Percentiles rank a stretch among this genome's conserved stretches.
Conservation (phyloP, 805 yeast species). For the Kockiozyma suomiensis region DNA sequence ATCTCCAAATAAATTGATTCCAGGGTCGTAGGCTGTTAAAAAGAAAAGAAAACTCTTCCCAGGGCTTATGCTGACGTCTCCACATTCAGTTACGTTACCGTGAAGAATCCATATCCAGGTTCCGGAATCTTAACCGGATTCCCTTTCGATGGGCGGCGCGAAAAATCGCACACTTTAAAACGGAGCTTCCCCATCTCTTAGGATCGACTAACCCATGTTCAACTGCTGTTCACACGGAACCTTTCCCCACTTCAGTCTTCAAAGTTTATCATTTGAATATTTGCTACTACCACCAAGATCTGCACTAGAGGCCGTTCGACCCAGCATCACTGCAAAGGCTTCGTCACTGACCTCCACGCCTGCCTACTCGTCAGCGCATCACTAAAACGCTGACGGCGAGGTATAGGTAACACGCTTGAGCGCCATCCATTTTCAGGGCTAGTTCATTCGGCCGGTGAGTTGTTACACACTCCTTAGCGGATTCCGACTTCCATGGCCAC, state of each 20-base stretch:
- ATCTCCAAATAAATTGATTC: conserved; percentile 49
- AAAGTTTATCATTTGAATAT: conserved; percentile 48
- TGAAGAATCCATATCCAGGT: conserved; percentile 49
- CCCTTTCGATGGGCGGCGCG: conserved; percentile 48
- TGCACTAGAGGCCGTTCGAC: conserved; percentile 49
- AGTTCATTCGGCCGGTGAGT: conserved; percentile 52
- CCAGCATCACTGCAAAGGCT: conserved; percentile 49
- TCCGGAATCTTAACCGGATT: conserved; percentile 51
- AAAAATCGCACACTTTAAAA: conserved; percentile 42
- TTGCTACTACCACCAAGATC: conserved; percentile 51
- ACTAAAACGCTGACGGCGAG: conserved; percentile 46
- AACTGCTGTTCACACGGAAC: conserved; percentile 50
- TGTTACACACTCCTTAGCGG: conserved; percentile 49
- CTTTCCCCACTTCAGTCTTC: conserved; percentile 51
- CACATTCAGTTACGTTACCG: conserved; percentile 50
- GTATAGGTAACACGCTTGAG: conserved; percentile 50
- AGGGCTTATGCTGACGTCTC: conserved; percentile 50
- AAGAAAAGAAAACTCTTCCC: conserved; percentile 50
- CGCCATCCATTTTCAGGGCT: conserved; percentile 48
- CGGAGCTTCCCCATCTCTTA: conserved; percentile 48
- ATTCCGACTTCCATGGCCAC: conserved; percentile 57
- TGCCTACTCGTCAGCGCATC: conserved; percentile 49
- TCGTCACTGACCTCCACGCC: conserved; percentile 49
- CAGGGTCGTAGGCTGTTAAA: conserved; percentile 49
- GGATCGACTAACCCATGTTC: conserved; percentile 51